These are phyloP conservation scores for Phytophthora aleatoria DNA, from an alignment of 352 stramenopile species.

Conservation along the genomic window DNA sequence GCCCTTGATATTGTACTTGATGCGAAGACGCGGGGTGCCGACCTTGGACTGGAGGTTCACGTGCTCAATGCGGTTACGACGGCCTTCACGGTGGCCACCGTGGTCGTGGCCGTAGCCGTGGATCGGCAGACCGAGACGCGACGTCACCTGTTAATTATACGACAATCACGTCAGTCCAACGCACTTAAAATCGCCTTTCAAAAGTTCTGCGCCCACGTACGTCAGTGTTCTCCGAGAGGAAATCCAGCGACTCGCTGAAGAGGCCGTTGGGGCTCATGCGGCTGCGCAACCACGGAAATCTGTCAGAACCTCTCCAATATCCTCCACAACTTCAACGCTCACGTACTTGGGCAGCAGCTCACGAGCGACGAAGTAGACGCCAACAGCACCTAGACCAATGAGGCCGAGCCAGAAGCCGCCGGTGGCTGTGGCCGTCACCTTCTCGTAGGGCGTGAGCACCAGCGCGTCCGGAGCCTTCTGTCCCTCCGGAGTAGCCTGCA, in stretches of 20 bases:
- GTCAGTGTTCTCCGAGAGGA: constrained; percentile 78
- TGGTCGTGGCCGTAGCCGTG: constrained; percentile 95
- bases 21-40: constrained; percentile 78
- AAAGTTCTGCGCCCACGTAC: constrained; percentile 21
- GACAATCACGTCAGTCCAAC: constrained; percentile 9
- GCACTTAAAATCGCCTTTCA: background rate
- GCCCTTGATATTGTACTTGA: constrained; percentile 96
- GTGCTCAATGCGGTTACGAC: constrained; percentile 95
- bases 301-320: constrained; percentile 6
- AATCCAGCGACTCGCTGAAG: constrained; percentile 77
- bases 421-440: constrained; percentile 91
- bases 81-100: constrained; percentile 91
- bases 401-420: constrained; percentile 90
- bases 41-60: constrained; percentile 92
- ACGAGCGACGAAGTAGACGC: constrained; percentile 93
- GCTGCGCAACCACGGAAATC: constrained; percentile 34
- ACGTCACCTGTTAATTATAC: constrained; percentile 55
- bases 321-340: background rate
- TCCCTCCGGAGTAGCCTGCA: constrained; percentile 47
- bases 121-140: constrained; percentile 87
- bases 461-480: constrained; percentile 72
- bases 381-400: constrained; percentile 81
- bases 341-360: constrained; percentile 91
- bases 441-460: constrained; percentile 94
- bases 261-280: constrained; percentile 87